Evolutionary conservation across 805 yeast species (phyloP), one percentile per base, ranked within the genome.

Genomic region (Suhomyces xylopsoci): DNA sequence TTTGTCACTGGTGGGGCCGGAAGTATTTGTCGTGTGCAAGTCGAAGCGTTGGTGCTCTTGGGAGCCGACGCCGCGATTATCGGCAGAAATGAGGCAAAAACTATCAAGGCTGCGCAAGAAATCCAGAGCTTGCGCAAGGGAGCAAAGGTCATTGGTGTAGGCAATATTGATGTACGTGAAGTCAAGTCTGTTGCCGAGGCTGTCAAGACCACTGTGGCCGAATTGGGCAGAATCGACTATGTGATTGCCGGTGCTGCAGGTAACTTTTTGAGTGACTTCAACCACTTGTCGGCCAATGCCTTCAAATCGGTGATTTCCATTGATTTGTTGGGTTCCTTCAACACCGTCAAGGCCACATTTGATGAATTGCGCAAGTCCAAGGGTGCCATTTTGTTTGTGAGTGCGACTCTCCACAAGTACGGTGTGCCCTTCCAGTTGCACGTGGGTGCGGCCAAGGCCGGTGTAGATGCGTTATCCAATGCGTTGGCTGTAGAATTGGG

Each of bases 171-270:
- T 66, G 98, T 93, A 19, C 81, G 97, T 56, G 81, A 83, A 38
- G 78, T 86, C 38, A 63, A 80, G 2, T 74, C 81, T n/a, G 60
- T 92, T 56, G 77, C 71, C 17, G 63, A 61, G 3, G 96, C 96
- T 0, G 96, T 82, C 3, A 79, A 80, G 6, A 61, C 63, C 42
- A 84, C 97, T 0, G 89, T 91, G 22, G 64, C 70, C 8, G 75
- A 79, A 62, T 80, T 90, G 58, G 97, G 97, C 6, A 74, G 81
- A 55, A 86, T 92, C 54, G 97, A 92, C 70, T 88, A 69, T 66
- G 96, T 92, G 32, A 88, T 92, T 66, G 92, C 94, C 44, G 97
- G 97, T 9, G 97, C 98, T 2, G 97, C 97, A 3, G 97, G 98
- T 7, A 93, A 93, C 74, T 92, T 93, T 66, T 67, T 93, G 50